phyloP scores from a whole-genome alignment of 2,329 filamentous ascomycete species.

The Myriosclerotinia duriaeana region DNA sequence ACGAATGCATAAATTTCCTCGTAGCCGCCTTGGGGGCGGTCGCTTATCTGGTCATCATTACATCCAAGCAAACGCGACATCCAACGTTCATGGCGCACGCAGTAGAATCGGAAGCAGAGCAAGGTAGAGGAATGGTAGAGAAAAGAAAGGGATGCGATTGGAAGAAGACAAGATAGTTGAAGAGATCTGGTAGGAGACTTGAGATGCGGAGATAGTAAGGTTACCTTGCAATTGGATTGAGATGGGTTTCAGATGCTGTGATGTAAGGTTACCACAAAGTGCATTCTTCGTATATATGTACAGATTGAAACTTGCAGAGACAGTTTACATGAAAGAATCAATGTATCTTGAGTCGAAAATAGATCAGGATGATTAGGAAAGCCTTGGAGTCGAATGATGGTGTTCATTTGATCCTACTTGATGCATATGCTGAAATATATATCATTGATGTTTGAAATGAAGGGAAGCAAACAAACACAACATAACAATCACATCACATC shows the following conservation, averaged over 20 bases:
- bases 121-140: neutral
- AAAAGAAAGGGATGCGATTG: neutral
- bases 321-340: neutral
- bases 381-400: neutral
- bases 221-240: slow-evolving; percentile 1
- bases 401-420: slow-evolving; percentile 2
- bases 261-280: neutral
- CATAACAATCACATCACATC: neutral
- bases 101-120: neutral
- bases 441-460: neutral
- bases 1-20: slow-evolving; percentile 12
- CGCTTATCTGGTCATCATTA: slow-evolving; percentile 21
- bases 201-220: neutral
- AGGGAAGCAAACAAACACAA: slow-evolving; percentile 8
- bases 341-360: slow-evolving; percentile 11
- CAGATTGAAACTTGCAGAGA: neutral
- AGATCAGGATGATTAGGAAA: slow-evolving; percentile 3
- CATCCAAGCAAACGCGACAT: slow-evolving; percentile 14
- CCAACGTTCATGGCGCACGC: neutral
- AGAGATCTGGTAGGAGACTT: neutral
- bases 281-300: neutral
- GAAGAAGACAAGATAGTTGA: slow-evolving; percentile 1
- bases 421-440: neutral
- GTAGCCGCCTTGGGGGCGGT: slow-evolving; percentile 22
- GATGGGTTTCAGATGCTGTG: slow-evolving; percentile 14